Evolutionary conservation across 23 red algal genomes (phyloP).

Genomic region (Gracilaria domingensis): DNA sequence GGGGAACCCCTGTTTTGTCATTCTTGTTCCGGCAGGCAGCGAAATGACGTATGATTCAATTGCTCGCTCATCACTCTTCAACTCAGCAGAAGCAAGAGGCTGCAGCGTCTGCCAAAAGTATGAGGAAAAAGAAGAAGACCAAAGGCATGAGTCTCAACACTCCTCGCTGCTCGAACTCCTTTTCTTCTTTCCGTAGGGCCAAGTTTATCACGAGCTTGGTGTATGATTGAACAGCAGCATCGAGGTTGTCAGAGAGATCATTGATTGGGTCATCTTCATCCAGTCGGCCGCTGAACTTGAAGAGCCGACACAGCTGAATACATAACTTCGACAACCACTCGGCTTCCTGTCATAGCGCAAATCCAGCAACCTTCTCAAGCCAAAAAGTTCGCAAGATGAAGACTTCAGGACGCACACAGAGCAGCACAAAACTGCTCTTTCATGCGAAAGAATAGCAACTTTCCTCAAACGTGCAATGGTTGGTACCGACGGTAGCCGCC

Average conservation of each 20-base stretch:
- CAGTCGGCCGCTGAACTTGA: conserved; percentile 50
- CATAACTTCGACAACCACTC: conserved; percentile 58
- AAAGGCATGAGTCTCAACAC: conserved; percentile 30
- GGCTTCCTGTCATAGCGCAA: neutral
- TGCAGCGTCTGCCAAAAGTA: neutral
- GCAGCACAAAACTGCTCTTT: conserved; percentile 61
- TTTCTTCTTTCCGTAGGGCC: conserved; percentile 35
- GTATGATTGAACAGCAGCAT: conserved; percentile 32
- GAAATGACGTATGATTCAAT: conserved; percentile 36
- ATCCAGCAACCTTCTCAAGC: conserved; percentile 15
- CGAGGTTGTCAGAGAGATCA: conserved; percentile 15
- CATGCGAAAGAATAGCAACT: conserved; percentile 24
- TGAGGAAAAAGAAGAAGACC: too few species aligned
- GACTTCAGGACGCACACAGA: conserved; percentile 55
- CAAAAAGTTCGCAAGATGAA: conserved; percentile 24
- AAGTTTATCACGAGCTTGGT: conserved; percentile 31
- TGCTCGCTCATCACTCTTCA: conserved; percentile 1
- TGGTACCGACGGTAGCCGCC: conserved; percentile 35
- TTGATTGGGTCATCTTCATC: neutral
- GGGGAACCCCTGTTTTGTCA: too few species aligned
- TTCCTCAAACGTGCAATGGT: conserved; percentile 12
- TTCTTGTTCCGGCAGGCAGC: too few species aligned
- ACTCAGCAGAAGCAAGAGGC: conserved; percentile 40
- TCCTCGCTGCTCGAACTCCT: conserved; percentile 6
- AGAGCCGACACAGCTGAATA: conserved; percentile 35